Evolutionary conservation across 2,329 filamentous ascomycete genomes (phyloP).

Genomic region (Trichoderma harzianum): DNA sequence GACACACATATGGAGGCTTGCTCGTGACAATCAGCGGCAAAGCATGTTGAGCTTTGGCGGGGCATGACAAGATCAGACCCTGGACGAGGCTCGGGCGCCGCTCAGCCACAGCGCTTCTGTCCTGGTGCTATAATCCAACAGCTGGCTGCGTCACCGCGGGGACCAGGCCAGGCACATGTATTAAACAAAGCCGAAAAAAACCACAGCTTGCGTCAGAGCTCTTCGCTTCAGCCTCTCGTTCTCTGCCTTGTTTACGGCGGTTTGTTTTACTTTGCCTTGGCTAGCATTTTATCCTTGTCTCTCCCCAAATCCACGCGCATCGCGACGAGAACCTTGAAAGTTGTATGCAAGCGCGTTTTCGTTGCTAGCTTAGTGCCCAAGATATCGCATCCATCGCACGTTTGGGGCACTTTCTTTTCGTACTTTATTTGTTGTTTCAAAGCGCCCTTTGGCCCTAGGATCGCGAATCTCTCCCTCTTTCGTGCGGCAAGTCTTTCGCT

Average conservation of each 20-base stretch:
- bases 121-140: background rate
- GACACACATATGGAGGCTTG: background rate
- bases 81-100: background rate
- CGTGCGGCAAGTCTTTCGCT: background rate
- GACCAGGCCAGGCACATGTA: background rate
- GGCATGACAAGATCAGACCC: constrained; percentile 9
- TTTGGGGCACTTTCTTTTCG: background rate
- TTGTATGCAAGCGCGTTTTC: background rate
- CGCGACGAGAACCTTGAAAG: background rate
- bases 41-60: background rate
- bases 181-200: background rate
- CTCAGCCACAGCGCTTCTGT: constrained; percentile 12
- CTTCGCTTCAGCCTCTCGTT: background rate
- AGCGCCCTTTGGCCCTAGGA: background rate
- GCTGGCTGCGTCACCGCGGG: constrained; percentile 19
- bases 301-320: background rate
- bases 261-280: background rate
- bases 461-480: background rate
- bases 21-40: background rate
- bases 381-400: background rate
- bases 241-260: background rate
- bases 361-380: background rate
- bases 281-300: background rate
- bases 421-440: background rate
- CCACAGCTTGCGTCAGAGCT: background rate